Conservation (phyloP, 2,329 filamentous ascomycete genomes). For the Atkinsonella texensis region DNA sequence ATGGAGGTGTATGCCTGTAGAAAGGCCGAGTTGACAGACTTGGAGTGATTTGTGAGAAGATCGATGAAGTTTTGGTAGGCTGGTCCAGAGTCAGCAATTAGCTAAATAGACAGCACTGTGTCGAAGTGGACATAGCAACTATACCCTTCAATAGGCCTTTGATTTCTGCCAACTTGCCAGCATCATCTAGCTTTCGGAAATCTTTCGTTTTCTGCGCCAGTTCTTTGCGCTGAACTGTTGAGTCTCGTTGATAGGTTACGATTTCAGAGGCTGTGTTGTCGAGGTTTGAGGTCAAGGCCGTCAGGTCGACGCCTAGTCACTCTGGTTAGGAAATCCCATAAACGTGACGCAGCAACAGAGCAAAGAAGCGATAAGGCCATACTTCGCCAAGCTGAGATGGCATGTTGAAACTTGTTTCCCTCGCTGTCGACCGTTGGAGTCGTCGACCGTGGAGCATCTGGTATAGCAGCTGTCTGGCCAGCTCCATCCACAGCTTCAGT, state of each 20-base stretch:
- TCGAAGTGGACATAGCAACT: background rate
- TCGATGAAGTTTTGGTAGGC: conserved; percentile 98
- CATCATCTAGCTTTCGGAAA: conserved; percentile 86
- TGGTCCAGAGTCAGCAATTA: conserved; percentile 24
- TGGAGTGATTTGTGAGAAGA: conserved; percentile 88
- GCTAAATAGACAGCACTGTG: background rate
- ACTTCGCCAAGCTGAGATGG: conserved; percentile 95
- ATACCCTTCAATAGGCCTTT: conserved; percentile 79
- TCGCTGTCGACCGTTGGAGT: conserved; percentile 34
- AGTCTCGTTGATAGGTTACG: conserved; percentile 83
- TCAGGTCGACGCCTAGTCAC: conserved; percentile 67
- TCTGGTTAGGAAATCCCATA: background rate
- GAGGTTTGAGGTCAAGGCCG: conserved; percentile 69
- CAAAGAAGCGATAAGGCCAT: conserved; percentile 15
- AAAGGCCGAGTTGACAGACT: conserved; percentile 85
- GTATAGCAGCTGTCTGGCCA: conserved; percentile 14
- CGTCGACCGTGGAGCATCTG: conserved; percentile 14
- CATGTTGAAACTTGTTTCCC: conserved; percentile 88
- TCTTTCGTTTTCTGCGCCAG: conserved; percentile 99
- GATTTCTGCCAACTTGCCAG: conserved; percentile 73
- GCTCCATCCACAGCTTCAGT: conserved; percentile 20
- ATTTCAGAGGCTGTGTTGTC: conserved; percentile 94
- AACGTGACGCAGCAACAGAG: background rate
- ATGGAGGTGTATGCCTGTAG: conserved; percentile 85
- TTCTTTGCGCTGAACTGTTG: conserved; percentile 92